These are phyloP conservation scores for Claviceps quebecensis DNA, from an alignment of 2,329 filamentous ascomycete species.

Conservation along the genomic window DNA sequence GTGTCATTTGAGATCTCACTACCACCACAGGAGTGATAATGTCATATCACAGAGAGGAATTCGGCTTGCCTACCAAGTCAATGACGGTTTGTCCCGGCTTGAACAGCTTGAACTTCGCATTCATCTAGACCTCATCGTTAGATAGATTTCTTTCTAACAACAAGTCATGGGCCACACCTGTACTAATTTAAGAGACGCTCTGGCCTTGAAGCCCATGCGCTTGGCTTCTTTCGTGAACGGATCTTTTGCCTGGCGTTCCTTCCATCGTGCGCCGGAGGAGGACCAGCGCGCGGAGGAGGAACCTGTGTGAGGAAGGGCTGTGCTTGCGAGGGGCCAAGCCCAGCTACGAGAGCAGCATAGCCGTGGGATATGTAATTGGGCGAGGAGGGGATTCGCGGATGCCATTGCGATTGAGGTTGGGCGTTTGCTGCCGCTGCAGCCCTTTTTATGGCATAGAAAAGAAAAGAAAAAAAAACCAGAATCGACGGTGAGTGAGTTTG, in stretches of 20 bases:
- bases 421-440: background rate
- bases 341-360: background rate
- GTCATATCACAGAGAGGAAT: background rate
- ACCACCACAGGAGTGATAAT: background rate
- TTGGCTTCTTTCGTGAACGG: constrained; percentile 59
- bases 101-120: constrained; percentile 70
- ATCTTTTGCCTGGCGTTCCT: constrained; percentile 62
- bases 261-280: constrained; percentile 66
- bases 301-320: too few species aligned
- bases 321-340: background rate
- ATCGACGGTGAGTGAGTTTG: too few species aligned
- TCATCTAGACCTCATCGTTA: constrained; percentile 42
- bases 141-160: background rate
- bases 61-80: constrained; percentile 51
- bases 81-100: constrained; percentile 70
- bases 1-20: too few species aligned
- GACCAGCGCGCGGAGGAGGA: constrained; percentile 9
- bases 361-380: background rate
- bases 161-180: constrained; percentile 40
- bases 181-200: constrained; percentile 85
- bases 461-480: too few species aligned
- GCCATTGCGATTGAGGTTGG: background rate
- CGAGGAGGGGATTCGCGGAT: background rate
- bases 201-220: constrained; percentile 69
- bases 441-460: too few species aligned